Conservation (phyloP, 1,284 basidiomycete species). For the Sphaerobolus stellatus region DNA sequence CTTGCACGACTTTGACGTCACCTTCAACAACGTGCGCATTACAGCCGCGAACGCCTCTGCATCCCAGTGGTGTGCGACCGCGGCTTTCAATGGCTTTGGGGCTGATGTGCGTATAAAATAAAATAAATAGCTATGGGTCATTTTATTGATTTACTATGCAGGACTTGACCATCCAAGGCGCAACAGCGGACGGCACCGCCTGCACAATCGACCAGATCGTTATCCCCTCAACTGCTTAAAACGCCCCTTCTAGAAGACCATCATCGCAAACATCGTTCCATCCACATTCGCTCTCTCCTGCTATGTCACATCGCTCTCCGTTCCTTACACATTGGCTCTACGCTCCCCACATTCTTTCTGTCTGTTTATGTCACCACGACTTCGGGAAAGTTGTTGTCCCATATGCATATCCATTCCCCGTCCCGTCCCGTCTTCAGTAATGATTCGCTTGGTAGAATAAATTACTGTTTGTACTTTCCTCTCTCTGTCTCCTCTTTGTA, state of each 20-base stretch:
- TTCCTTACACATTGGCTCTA: too few species aligned
- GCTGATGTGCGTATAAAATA: not conserved
- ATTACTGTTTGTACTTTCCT: too few species aligned
- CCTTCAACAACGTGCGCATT: not conserved
- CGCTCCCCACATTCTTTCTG: too few species aligned
- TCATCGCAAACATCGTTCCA: not conserved
- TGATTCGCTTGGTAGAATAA: too few species aligned
- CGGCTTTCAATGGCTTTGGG: not conserved
- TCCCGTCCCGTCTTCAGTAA: too few species aligned
- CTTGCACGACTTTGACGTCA: not conserved
- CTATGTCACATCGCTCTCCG: too few species aligned
- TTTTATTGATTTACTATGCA: not conserved
- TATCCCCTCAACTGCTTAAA: not conserved
- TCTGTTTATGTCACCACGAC: too few species aligned
- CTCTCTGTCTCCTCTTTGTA: too few species aligned
- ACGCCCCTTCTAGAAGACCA: not conserved
- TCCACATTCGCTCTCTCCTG: too few species aligned
- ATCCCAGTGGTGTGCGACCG: not conserved
- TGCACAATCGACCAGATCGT: not conserved
- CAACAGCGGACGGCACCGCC: not conserved
- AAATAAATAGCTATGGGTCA: not conserved
- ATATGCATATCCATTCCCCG: too few species aligned
- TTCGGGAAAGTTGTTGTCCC: too few species aligned
- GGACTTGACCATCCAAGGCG: not conserved
- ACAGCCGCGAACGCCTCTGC: not conserved